Evolutionary conservation across 495 filamentous ascomycete genomes (phyloP).

Genomic region (Apodospora peruviana): DNA sequence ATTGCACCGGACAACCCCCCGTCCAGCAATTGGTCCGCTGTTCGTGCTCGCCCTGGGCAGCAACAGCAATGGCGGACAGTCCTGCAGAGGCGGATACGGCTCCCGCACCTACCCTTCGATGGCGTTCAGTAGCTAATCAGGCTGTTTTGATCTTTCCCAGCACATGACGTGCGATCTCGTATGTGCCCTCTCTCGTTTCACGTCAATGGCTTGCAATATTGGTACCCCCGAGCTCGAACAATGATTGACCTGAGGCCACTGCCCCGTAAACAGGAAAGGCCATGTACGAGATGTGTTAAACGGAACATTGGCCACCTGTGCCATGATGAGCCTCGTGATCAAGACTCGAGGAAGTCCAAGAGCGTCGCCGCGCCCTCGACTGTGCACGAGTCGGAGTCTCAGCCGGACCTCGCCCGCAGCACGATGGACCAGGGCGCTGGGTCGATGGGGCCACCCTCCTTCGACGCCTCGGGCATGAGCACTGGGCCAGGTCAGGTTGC

Average conservation of each 20-base stretch:
- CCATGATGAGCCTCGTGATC: slow-evolving; percentile 92
- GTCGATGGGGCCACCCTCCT: slow-evolving; percentile 38
- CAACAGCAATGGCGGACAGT: slow-evolving; percentile 3
- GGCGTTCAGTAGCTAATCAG: slow-evolving; percentile 26
- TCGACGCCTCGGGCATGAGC: slow-evolving; percentile 26
- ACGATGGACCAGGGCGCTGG: slow-evolving; percentile 32
- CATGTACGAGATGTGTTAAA: slow-evolving; percentile 96
- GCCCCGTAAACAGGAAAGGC: slow-evolving; percentile 64
- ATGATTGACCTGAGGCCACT: slow-evolving; percentile 17
- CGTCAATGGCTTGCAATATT: slow-evolving; percentile 8
- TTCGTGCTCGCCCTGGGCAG: slow-evolving; percentile 1
- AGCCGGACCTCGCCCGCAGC: slow-evolving; percentile 37
- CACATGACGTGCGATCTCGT: slow-evolving; percentile 99
- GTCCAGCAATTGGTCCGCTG: slow-evolving; percentile 23
- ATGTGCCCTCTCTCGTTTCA: slow-evolving; percentile 51
- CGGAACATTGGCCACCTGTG: slow-evolving; percentile 98
- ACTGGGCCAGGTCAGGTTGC: slow-evolving; percentile 31
- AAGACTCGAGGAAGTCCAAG: slow-evolving; percentile 59
- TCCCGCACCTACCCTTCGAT: slow-evolving; percentile 7
- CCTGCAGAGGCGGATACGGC: slow-evolving; percentile 11
- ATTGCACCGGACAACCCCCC: slow-evolving; percentile 23
- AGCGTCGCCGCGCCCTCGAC: slow-evolving; percentile 57
- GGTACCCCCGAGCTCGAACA: slow-evolving; percentile 8
- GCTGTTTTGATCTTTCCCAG: slow-evolving; percentile 42
- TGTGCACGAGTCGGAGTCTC: slow-evolving; percentile 46